These are phyloP conservation scores for Monilinia fructigena DNA, from an alignment of 2,329 filamentous ascomycete species.

Conservation along the genomic window DNA sequence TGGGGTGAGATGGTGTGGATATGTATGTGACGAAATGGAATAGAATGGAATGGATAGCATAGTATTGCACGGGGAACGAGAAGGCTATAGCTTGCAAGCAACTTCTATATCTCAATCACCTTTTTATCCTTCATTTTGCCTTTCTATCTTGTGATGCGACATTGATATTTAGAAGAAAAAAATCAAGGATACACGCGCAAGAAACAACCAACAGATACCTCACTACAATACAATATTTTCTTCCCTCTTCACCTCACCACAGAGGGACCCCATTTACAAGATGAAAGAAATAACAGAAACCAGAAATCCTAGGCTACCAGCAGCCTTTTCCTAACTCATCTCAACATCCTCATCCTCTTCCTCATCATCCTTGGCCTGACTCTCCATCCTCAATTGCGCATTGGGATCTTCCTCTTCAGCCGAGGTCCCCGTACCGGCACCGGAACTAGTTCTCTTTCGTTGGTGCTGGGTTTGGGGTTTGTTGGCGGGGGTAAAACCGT, in stretches of 20 bases:
- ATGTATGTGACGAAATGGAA: neutral
- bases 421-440: conserved; percentile 17
- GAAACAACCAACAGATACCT: neutral
- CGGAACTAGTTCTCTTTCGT: conserved; percentile 23
- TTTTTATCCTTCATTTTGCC: neutral
- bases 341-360: conserved; percentile 33
- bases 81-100: neutral
- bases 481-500: conserved; percentile 39
- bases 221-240: neutral
- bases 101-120: neutral
- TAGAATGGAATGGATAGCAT: neutral
- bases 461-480: conserved; percentile 38
- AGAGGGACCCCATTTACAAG: neutral
- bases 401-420: conserved; percentile 37
- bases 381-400: conserved; percentile 39
- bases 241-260: neutral
- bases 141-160: neutral
- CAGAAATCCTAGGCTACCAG: neutral
- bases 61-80: neutral
- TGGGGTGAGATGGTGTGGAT: conserved; percentile 19
- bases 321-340: conserved; percentile 31
- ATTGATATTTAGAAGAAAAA: neutral
- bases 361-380: conserved; percentile 15
- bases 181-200: neutral
- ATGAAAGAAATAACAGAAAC: neutral